Conservation (phyloP, 140 eudicot genomes). For the Erigeron philadelphicus region DNA sequence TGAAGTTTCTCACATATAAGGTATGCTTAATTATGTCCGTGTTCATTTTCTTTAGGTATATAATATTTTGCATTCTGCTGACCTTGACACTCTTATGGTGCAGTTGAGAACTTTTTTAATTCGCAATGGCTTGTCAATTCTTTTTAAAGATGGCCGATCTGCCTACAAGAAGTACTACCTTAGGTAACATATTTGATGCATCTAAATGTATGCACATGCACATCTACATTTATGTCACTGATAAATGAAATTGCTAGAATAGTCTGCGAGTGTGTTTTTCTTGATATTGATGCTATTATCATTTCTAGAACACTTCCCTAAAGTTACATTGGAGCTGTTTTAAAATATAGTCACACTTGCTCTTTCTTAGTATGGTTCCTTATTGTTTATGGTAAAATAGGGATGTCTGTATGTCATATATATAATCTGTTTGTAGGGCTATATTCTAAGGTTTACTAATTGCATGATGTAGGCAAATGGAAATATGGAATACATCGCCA, state of each 20-base stretch:
- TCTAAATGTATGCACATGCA: neutral
- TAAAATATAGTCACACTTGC: neutral
- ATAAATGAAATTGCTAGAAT: too few relatives aligned
- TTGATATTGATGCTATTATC: neutral
- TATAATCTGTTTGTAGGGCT: neutral
- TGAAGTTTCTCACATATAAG: slow-evolving; percentile 90
- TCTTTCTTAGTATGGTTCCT: neutral
- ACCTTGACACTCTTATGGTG: slow-evolving; percentile 13
- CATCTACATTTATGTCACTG: neutral
- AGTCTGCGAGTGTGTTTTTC: neutral
- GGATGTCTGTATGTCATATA: neutral
- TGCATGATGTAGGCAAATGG: slow-evolving; percentile 66
- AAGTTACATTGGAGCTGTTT: neutral
- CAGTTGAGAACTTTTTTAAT: slow-evolving; percentile 86
- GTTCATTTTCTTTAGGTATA: slow-evolving; percentile 10
- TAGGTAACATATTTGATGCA: slow-evolving; percentile 36
- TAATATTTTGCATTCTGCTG: slow-evolving; percentile 9
- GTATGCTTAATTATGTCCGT: slow-evolving; percentile 27
- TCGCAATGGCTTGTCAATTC: slow-evolving; percentile 74
- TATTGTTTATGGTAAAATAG: neutral
- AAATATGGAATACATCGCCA: slow-evolving; percentile 80
- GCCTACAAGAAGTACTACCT: slow-evolving; percentile 78
- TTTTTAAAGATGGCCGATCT: slow-evolving; percentile 82
- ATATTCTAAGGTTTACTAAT: neutral
- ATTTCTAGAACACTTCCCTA: neutral